Conservation (phyloP, 2,329 filamentous ascomycete genomes). For the Juglanconis sp. region DNA sequence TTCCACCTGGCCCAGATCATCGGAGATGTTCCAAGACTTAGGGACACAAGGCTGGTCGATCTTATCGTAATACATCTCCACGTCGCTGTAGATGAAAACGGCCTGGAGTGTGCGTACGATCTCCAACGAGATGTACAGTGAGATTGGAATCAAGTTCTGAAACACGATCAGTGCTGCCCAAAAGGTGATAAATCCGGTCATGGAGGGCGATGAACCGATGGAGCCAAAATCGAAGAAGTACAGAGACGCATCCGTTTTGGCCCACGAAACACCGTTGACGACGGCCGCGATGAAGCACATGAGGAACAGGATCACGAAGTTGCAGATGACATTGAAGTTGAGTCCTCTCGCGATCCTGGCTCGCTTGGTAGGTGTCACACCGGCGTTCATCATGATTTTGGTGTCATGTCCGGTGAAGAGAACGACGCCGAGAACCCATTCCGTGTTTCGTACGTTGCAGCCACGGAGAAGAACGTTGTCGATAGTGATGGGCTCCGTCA, state of each 20-base stretch:
- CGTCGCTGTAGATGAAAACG: conserved; percentile 95
- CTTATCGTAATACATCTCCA: conserved; percentile 94
- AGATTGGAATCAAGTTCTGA: conserved; percentile 98
- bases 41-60: conserved; percentile 94
- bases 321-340: conserved; percentile 97
- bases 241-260: conserved; percentile 68
- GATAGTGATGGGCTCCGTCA: conserved; percentile 90
- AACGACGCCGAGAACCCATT: conserved; percentile 91
- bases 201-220: conserved; percentile 67
- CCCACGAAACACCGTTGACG: conserved; percentile 81
- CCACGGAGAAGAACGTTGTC: conserved; percentile 94
- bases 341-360: conserved; percentile 87
- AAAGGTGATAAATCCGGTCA: conserved; percentile 94
- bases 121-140: conserved; percentile 94
- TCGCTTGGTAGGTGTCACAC: conserved; percentile 90
- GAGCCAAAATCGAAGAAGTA: conserved; percentile 83
- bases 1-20: conserved; percentile 96
- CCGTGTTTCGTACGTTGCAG: conserved; percentile 89
- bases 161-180: conserved; percentile 94
- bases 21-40: conserved; percentile 98
- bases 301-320: conserved; percentile 82
- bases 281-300: conserved; percentile 89
- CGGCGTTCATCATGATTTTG: conserved; percentile 99
- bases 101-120: conserved; percentile 91
- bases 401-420: conserved; percentile 94